phyloP scores from a whole-genome alignment of 2,329 filamentous ascomycete species.

The Geosmithia flava region DNA sequence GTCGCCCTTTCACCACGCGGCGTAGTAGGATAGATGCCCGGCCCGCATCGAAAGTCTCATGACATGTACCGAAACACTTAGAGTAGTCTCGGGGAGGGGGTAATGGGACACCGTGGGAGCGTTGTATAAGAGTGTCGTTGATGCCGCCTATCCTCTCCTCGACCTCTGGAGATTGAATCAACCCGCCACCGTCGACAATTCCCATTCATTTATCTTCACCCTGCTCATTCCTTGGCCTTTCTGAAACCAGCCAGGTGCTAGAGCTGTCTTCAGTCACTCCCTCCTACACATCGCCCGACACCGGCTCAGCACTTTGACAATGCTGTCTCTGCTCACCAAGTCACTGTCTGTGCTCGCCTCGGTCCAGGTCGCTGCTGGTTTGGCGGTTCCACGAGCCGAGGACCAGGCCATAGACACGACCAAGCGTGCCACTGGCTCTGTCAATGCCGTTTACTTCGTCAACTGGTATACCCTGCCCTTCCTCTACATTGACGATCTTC shows the following conservation, averaged over 20 bases:
- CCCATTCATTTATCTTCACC: constrained; percentile 3
- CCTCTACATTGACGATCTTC: not conserved
- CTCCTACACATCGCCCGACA: not conserved
- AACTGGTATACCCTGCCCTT: constrained; percentile 27
- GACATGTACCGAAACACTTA: not conserved
- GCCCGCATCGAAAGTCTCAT: not conserved
- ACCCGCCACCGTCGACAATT: not conserved
- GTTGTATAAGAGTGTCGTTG: not conserved
- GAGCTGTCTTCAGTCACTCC: constrained; percentile 2
- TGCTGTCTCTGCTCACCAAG: constrained; percentile 12
- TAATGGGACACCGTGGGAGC: not conserved
- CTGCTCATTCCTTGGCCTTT: constrained; percentile 5
- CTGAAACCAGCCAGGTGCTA: constrained; percentile 8
- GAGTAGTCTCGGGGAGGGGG: constrained; percentile 1
- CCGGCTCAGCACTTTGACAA: constrained; percentile 3
- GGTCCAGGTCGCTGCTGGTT: constrained; percentile 10
- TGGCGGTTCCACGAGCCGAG: constrained; percentile 8
- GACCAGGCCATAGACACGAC: constrained; percentile 5
- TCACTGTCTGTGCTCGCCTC: constrained; percentile 13
- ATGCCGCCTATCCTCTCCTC: not conserved
- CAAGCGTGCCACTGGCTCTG: constrained; percentile 10
- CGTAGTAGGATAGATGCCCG: not conserved
- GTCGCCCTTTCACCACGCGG: not conserved
- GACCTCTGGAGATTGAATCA: not conserved
- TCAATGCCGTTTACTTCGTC: constrained; percentile 32